phyloP scores from a whole-genome alignment of 495 filamentous ascomycete species.

The Daldinia bambusicola region DNA sequence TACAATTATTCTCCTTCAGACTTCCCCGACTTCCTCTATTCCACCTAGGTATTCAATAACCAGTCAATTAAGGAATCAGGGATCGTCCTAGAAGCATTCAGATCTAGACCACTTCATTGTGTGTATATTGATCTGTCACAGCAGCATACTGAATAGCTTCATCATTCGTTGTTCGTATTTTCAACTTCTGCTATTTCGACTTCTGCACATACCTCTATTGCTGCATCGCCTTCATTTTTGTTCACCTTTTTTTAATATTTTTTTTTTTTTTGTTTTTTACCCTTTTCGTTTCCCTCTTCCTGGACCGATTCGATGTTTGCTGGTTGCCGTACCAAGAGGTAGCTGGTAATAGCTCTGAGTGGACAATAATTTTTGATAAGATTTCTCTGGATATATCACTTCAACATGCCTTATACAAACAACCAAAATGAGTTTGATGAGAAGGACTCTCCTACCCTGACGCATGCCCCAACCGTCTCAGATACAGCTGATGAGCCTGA shows the following conservation, averaged over 20 bases:
- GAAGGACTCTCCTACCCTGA: conserved; percentile 41
- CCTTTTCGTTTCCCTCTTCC: background rate
- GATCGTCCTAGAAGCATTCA: conserved; percentile 12
- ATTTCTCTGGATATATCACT: background rate
- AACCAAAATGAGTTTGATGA: conserved; percentile 38
- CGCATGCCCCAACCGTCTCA: conserved; percentile 42
- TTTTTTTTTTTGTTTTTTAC: background rate
- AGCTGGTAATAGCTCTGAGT: conserved; percentile 1
- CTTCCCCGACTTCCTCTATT: conserved; percentile 30
- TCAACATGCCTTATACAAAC: conserved; percentile 31
- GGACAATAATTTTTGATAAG: conserved; percentile 3
- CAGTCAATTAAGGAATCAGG: too few relatives aligned
- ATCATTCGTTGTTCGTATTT: conserved; percentile 26
- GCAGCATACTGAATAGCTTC: conserved; percentile 4
- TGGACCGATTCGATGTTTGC: background rate
- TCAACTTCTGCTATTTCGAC: background rate
- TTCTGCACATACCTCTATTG: background rate
- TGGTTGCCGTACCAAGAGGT: background rate
- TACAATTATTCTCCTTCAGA: conserved; percentile 22
- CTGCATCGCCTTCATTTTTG: background rate
- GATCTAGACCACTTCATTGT: conserved; percentile 44
- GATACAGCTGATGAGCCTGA: conserved; percentile 42
- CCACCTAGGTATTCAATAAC: conserved; percentile 25
- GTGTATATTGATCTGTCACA: conserved; percentile 28
- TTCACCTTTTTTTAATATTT: too few relatives aligned